A percentile compares a stretch with the other conserved stretches of the same genome.
Conservation (phyloP, 2,329 filamentous ascomycete species). For the Ophiocordyceps camponoti-saundersi region DNA sequence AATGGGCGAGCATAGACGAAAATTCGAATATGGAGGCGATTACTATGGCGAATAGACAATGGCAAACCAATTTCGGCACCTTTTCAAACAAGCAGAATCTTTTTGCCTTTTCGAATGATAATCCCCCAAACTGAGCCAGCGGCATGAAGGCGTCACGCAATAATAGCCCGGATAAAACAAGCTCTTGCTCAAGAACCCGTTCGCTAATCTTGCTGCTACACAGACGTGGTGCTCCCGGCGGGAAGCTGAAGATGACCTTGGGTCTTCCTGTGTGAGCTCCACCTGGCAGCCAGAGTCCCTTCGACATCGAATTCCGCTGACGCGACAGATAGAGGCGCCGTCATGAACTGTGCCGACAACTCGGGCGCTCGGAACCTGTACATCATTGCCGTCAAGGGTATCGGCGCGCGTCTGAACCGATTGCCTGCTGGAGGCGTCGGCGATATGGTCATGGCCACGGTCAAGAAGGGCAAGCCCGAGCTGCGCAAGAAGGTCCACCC, state of each 20-base stretch:
- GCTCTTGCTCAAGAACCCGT: background rate
- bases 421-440: slow-evolving; percentile 94
- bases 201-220: slow-evolving; percentile 1
- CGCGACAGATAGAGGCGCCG: slow-evolving; percentile 58
- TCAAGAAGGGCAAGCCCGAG: slow-evolving; percentile 99
- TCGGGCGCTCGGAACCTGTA: slow-evolving; percentile 96
- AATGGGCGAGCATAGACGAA: no score
- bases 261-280: slow-evolving; percentile 88
- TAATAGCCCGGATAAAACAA: background rate
- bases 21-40: no score
- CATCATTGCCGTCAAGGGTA: slow-evolving; percentile 99
- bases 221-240: slow-evolving; percentile 84
- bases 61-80: no score
- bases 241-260: slow-evolving; percentile 99
- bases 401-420: slow-evolving; percentile 93
- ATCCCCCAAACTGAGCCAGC: background rate
- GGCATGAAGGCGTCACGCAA: background rate
- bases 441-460: slow-evolving; percentile 99
- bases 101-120: no score
- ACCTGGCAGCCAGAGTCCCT: background rate
- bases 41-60: no score
- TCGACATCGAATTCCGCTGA: slow-evolving; percentile 2
- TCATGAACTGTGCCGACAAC: slow-evolving; percentile 99
- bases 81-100: no score
- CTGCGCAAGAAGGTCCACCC: slow-evolving; percentile 99